phyloP scores from a whole-genome alignment of 148 eudicot species.

The Nyssa sinensis region DNA sequence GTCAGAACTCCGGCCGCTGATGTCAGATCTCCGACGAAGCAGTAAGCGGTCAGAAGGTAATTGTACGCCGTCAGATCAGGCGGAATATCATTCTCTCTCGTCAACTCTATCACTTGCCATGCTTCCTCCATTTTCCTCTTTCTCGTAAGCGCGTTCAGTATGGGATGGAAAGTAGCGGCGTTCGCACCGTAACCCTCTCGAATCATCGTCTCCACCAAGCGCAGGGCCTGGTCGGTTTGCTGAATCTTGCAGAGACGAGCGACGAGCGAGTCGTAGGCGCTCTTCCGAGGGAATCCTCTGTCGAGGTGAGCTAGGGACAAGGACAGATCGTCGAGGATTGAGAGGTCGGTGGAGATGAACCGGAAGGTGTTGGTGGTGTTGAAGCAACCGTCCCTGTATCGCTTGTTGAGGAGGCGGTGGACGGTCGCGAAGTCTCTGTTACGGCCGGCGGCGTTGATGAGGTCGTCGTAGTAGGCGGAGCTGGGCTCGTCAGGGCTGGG shows the following conservation, averaged over 20 bases:
- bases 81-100: slow-evolving; percentile 26
- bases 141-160: slow-evolving; percentile 36
- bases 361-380: slow-evolving; percentile 56
- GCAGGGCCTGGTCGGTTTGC: slow-evolving; percentile 39
- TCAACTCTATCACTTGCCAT: slow-evolving; percentile 36
- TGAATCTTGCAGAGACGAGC: slow-evolving; percentile 33
- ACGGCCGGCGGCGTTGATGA: too few species aligned
- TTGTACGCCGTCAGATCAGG: slow-evolving; percentile 45
- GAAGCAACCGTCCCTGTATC: slow-evolving; percentile 43
- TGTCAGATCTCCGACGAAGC: slow-evolving; percentile 38
- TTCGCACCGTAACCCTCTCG: slow-evolving; percentile 28
- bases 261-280: slow-evolving; percentile 41
- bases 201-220: slow-evolving; percentile 40
- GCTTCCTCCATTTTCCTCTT: slow-evolving; percentile 30
- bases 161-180: slow-evolving; percentile 47
- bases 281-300: slow-evolving; percentile 37
- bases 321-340: slow-evolving; percentile 33
- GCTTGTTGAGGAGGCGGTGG: slow-evolving; percentile 40
- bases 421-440: slow-evolving; percentile 35
- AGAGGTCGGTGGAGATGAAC: slow-evolving; percentile 41
- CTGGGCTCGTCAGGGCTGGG: too few species aligned
- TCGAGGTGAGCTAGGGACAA: slow-evolving; percentile 36
- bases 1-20: slow-evolving; percentile 35
- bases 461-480: too few species aligned
- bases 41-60: slow-evolving; percentile 42